These are phyloP conservation scores for Trametopsis cervina DNA, from an alignment of 768 basidiomycete species.

Conservation along the genomic window DNA sequence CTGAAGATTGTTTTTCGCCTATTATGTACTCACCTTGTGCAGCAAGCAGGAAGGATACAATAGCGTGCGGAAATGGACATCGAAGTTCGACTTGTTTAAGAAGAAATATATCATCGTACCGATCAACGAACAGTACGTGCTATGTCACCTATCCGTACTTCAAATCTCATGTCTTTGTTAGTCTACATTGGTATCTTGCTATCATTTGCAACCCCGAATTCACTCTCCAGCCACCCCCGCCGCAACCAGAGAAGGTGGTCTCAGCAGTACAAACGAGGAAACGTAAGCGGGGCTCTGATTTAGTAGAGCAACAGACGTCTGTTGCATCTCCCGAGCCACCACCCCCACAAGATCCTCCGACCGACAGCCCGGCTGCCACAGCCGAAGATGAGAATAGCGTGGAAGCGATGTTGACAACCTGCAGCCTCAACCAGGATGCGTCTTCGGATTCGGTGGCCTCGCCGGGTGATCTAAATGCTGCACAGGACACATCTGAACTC, in stretches of 20 bases:
- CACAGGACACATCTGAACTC: background rate
- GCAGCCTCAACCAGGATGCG: too few species aligned
- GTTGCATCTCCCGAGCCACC: background rate
- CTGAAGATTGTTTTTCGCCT: background rate
- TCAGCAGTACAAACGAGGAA: slow-evolving; percentile 18
- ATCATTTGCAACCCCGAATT: slow-evolving; percentile 81
- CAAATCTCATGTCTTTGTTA: slow-evolving; percentile 24
- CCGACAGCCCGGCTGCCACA: slow-evolving; percentile 4
- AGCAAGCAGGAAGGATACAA: slow-evolving; percentile 59
- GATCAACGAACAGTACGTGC: slow-evolving; percentile 87
- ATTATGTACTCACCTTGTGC: background rate
- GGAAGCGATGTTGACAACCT: slow-evolving; percentile 2
- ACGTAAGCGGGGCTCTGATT: slow-evolving; percentile 20
- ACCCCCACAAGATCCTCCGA: background rate
- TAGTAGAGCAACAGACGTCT: background rate
- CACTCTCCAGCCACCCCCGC: slow-evolving; percentile 43
- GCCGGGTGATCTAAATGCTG: too few species aligned
- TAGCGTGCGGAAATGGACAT: slow-evolving; percentile 91
- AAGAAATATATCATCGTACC: slow-evolving; percentile 94
- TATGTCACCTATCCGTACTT: background rate
- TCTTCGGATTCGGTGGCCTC: too few species aligned
- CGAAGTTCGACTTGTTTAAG: slow-evolving; percentile 77
- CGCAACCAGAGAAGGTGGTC: background rate
- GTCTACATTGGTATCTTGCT: slow-evolving; percentile 95
- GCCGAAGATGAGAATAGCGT: slow-evolving; percentile 10